Base-by-base conservation (phyloP, 1,139 yeast genomes). In the Arxiozyma heterogenica region DNA sequence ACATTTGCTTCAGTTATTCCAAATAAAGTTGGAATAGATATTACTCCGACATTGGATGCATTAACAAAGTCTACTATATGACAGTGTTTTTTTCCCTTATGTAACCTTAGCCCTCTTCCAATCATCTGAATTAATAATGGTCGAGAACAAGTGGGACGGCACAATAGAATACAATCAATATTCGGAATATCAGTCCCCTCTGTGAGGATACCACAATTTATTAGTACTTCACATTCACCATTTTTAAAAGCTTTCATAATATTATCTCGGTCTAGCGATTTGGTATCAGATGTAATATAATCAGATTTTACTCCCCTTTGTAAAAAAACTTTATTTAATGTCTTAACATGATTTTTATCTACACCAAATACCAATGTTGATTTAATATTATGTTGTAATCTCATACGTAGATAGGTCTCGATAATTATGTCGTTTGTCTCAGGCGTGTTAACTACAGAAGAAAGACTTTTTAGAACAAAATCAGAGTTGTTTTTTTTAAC, bases 121-220 rank as follows among this genome's bases (percentile, higher is more conserved):
- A 91, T 78, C 96, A 91, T 91, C 66, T 91, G 98, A 20, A 83
- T 78, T 49, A 89, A 69, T 50, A 90, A 71, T 0, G 86, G 80
- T 41, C 82, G 72, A 0, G 97, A 89, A 56, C 77, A 77, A 0
- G 97, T 87, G 0, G 97, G 97, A 45, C 97, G 73, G 4, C 89
- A 86, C 41, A 91, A 71, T 50, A 91, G 73, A 9, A 91, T 72
- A 30, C 90, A 84, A 65, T 91, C 98, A 55, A 91, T 86, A 59
- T 84, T 84, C 1, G 98, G 98, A 23, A 91, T 84, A 70, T 91
- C 98, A 0, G 98, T 89, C 0, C 98, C 98, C 68, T 93, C 98
- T 0, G 96, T 91, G 61, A 91, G 85, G 3, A 91, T 89, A 25
- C 86, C 89, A 64, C 96, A 95, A 64, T 93, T 93, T 69, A 94